Conservation (phyloP, 2,329 filamentous ascomycete species). For the Diaporthe humulicola region DNA sequence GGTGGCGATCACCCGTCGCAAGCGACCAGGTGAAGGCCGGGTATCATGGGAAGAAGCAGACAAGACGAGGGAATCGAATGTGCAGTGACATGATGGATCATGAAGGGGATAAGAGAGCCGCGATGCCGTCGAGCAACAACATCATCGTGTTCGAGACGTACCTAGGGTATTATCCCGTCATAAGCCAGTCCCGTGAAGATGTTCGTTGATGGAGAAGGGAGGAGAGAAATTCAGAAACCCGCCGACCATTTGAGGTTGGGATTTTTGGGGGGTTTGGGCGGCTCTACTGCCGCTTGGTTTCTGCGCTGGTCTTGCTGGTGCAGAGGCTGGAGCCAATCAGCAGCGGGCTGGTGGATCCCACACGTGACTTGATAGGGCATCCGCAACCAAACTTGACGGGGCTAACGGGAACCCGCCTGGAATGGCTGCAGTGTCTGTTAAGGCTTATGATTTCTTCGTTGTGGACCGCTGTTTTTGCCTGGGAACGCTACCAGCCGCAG, state of each 20-base stretch:
- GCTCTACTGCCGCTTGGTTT: background rate
- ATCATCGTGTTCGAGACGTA: conserved; percentile 41
- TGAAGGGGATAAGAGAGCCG: conserved; percentile 13
- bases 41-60: conserved; percentile 34
- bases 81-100: conserved; percentile 31
- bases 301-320: background rate
- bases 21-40: conserved; percentile 33
- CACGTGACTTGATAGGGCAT: conserved; percentile 21
- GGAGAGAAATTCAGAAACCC: background rate
- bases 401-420: background rate
- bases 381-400: background rate
- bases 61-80: conserved; percentile 24
- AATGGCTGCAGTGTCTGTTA: background rate
- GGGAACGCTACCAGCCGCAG: background rate
- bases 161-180: conserved; percentile 41
- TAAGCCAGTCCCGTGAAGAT: conserved; percentile 42
- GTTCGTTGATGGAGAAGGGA: conserved; percentile 38
- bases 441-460: background rate
- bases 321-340: background rate
- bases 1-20: conserved; percentile 32
- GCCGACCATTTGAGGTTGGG: conserved; percentile 1
- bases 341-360: background rate
- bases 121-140: conserved; percentile 37
- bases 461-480: conserved; percentile 11
- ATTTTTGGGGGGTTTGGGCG: conserved; percentile 20